Evolutionary conservation across 2,329 filamentous ascomycete species (phyloP).

Genomic region (Penicillium italicum): DNA sequence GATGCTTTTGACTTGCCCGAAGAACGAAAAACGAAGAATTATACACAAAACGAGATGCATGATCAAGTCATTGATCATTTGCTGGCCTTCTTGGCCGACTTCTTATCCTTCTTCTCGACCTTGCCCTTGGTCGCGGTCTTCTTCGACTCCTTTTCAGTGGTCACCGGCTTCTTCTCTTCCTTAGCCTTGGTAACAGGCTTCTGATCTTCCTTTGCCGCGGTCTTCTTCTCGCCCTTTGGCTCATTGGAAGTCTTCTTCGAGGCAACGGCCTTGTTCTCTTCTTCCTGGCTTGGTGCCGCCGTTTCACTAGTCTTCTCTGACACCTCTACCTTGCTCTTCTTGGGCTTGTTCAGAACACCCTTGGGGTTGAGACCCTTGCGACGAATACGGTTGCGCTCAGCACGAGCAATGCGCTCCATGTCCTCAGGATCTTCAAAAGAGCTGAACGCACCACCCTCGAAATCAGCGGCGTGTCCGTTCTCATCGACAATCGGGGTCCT

Average conservation of each 20-base stretch:
- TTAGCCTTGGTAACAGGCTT: constrained; percentile 18
- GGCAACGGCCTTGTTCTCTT: constrained; percentile 15
- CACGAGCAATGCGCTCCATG: constrained; percentile 65
- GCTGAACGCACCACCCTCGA: constrained; percentile 58
- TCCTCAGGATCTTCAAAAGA: constrained; percentile 74
- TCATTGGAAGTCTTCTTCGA: constrained; percentile 9
- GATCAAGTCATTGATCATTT: constrained; percentile 25
- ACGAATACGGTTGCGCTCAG: constrained; percentile 69
- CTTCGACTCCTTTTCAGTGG: constrained; percentile 15
- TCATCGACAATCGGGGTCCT: constrained; percentile 62
- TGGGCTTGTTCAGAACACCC: constrained; percentile 47
- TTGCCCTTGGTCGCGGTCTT: constrained; percentile 19
- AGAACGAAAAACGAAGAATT: constrained; percentile 14
- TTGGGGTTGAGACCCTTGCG: constrained; percentile 71
- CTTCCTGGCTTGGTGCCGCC: constrained; percentile 10
- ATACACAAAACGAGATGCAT: constrained; percentile 16
- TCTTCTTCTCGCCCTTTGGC: constrained; percentile 16
- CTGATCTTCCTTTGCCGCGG: constrained; percentile 19
- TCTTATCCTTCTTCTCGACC: constrained; percentile 25
- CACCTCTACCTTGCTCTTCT: constrained; percentile 26
- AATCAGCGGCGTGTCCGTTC: constrained; percentile 28
- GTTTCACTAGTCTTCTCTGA: constrained; percentile 18
- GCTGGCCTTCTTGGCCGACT: constrained; percentile 26
- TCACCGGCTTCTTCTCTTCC: constrained; percentile 21
- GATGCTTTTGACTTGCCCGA: constrained; percentile 25